phyloP scores from a whole-genome alignment of 257 asterid species.

The Solanum tacnaense region DNA sequence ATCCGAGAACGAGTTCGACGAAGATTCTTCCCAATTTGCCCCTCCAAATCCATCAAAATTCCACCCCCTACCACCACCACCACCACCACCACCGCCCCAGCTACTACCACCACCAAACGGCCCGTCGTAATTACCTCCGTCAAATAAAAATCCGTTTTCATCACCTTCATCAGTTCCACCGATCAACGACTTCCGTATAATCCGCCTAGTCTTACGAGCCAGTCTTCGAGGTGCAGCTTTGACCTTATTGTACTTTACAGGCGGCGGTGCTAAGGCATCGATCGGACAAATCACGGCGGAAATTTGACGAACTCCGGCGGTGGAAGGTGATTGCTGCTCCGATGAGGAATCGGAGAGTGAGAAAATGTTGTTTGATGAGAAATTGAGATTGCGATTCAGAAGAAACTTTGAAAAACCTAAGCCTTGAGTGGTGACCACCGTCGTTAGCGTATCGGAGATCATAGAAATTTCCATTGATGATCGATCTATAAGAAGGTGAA shows the following conservation, averaged over 20 bases:
- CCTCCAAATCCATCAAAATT: conserved; percentile 59
- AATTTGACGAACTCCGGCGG: conserved; percentile 14
- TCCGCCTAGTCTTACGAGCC: conserved; percentile 39
- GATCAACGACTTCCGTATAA: conserved; percentile 24
- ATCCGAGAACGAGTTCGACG: conserved; percentile 44
- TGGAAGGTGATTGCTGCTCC: conserved; percentile 25
- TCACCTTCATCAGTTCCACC: conserved; percentile 23
- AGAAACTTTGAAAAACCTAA: conserved; percentile 29
- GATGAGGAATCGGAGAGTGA: conserved; percentile 30
- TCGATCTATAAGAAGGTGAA: not conserved
- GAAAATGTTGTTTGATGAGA: conserved; percentile 1
- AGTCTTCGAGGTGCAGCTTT: conserved; percentile 39
- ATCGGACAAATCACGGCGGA: conserved; percentile 25
- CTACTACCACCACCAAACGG: conserved; percentile 10
- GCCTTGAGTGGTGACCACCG: conserved; percentile 41
- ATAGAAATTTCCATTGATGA: conserved; percentile 49
- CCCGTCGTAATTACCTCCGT: conserved; percentile 22
- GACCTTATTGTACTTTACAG: conserved; percentile 14
- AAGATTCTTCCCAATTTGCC: conserved; percentile 51
- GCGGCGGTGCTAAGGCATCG: conserved; percentile 32
- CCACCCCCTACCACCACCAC: conserved; percentile 42
- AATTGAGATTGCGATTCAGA: conserved; percentile 20
- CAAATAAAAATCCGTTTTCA: not conserved
- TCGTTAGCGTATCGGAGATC: conserved; percentile 45
- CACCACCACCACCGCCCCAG: conserved; percentile 26